Evolutionary conservation across 352 stramenopile species (phyloP), one percentile per base, ranked within the genome.

Genomic region (Lagenidium sp.): DNA sequence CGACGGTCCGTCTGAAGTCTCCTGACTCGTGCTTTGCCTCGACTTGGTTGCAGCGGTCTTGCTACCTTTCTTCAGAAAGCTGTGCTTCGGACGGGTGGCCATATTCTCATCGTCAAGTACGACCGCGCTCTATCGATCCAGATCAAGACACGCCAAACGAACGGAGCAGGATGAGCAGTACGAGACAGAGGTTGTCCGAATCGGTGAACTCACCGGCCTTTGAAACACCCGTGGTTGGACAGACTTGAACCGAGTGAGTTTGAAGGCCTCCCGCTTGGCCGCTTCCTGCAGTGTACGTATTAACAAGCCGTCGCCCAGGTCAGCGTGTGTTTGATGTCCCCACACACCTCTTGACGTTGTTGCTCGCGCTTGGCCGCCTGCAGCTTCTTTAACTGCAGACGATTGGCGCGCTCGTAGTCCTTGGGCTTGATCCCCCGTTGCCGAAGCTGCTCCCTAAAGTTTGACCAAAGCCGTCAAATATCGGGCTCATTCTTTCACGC

Each of bases 371-470:
- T 82, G 44, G 72, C 56, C 4, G 47, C 55, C 47, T 88, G 72
- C 38, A 83, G 49, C 28, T 67, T 60, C 53, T 85, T 84, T 4
- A 85, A 44, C 2, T 50, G 61, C 44, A 84, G 34, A 10, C 82
- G 79, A 50, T 88, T 88, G 18, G 71, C 65, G 2, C 70, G 63
- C 36, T 84, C 69, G 42, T 66, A 85, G 47, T 88, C 58, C 25
- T 63, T 82, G 7, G 72, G 72, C 21, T 50, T 63, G 6, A 83
- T 63, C 16, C 76, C 76, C 40, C 44, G 60, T 20, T 67, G 70
- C 29, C 63, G 55, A 41, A 78, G 56, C 53, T 85, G 65, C 54
- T 85, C 72, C 19, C 72, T 88, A 38, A 25, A 11, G 4, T 18
- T 7, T 4, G 26, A 23, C 29, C 19, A 8, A 13, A 19, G 18